Evolutionary conservation across 495 filamentous ascomycete genomes (phyloP), one percentile per base, ranked within the genome.

Genomic region (Tetracladium marchalianum): DNA sequence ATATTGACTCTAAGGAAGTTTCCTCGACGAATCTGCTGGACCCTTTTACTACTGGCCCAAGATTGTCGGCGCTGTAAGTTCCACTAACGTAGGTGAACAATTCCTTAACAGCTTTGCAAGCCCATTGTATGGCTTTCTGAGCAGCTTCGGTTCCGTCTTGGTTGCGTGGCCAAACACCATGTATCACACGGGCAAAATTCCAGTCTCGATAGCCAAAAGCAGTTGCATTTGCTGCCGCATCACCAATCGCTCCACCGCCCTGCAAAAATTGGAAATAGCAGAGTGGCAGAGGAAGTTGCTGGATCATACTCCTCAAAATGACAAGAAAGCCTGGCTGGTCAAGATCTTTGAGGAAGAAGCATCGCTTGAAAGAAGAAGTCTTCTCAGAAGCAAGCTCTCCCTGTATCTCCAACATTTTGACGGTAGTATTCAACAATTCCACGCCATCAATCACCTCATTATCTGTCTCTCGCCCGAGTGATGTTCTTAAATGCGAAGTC

Each of bases 261-360:
- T 80, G 77, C 15, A 81, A 60, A 35, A 83, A 62, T 71, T 83
- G 78, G 44, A 81, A 59, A 63, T 81, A 83, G 62, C 75, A 78
- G 27, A 73, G 59, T 41, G 70, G 63, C 15, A 75, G 64, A 18
- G 78, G 75, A 48, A 75, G 71, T 57, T 50, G 63, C 50, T 68
- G 51, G 39, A 81, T 24, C 15, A 75, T 72, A 22, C 50, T 49
- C 33, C 74, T 45, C 41, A 80, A 62, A n/a, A 47, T 43, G 4
- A 65, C 49, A 32, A 57, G 54, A 18, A 80, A 38, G 41, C 58
- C 46, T 62, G 39, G 46, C 64, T 66, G 70, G n/a, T n/a, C n/a
- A 44, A 81, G 72, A 48, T 53, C 0, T 51, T 75, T 75, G 35
- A 83, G 63, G 54, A 81, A 81, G 51, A 81, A 41, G 57, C 77